Evolutionary conservation across 179 eudicot genomes (phyloP).

Genomic region (Dionaea muscipula): DNA sequence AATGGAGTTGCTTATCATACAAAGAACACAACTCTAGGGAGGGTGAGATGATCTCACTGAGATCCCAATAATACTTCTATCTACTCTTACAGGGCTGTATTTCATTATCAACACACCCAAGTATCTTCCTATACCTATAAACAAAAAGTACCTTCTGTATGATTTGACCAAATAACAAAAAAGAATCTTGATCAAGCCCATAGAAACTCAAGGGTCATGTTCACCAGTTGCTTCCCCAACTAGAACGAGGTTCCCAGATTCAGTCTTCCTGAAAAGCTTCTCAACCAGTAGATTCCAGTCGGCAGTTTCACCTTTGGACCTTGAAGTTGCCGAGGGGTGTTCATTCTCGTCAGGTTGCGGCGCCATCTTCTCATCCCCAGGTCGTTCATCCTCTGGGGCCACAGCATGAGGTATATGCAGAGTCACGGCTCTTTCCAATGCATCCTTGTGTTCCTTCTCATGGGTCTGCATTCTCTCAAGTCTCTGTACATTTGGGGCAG

Average conservation of each 20-base stretch:
- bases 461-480: conserved; percentile 44
- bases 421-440: conserved; percentile 52
- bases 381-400: conserved; percentile 14
- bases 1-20: no score
- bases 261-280: conserved; percentile 38
- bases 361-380: neutral
- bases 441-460: conserved; percentile 66
- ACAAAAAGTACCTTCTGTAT: no score
- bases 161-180: no score
- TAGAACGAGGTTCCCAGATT: conserved; percentile 20
- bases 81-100: no score
- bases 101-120: no score
- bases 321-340: conserved; percentile 12
- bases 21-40: no score
- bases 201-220: neutral
- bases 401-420: conserved; percentile 59
- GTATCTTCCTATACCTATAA: no score
- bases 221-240: conserved; percentile 14
- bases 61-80: no score
- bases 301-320: conserved; percentile 22
- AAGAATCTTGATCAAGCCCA: no score
- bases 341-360: conserved; percentile 11
- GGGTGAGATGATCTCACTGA: no score
- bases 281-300: conserved; percentile 59
- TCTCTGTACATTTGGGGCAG: conserved; percentile 47